A percentile compares a stretch with the other conserved stretches of the same genome.
These are phyloP conservation scores for Agrocybe pediades DNA, from an alignment of 768 basidiomycete genomes.

Conservation along the genomic window DNA sequence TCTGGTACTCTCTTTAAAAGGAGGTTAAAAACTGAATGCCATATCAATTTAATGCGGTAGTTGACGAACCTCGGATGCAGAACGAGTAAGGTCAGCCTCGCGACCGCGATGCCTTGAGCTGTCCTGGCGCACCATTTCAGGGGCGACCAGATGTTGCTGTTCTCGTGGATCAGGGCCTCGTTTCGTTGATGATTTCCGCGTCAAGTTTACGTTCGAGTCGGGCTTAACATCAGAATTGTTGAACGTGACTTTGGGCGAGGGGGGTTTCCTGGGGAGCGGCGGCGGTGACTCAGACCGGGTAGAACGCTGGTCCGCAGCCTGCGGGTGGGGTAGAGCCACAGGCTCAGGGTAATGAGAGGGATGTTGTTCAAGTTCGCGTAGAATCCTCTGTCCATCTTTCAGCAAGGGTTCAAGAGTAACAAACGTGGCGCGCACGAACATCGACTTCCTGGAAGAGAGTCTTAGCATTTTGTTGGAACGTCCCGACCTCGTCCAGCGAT, in stretches of 20 bases:
- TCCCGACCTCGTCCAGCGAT: constrained; percentile 16
- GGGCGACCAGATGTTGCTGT: constrained; percentile 9
- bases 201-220: constrained; percentile 17
- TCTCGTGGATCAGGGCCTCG: constrained; percentile 16
- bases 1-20: constrained; percentile 12
- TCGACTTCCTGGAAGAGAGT: constrained; percentile 25
- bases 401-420: neutral
- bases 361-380: constrained; percentile 22
- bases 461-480: constrained; percentile 23
- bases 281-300: constrained; percentile 24
- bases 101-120: constrained; percentile 17
- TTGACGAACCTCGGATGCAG: constrained; percentile 19
- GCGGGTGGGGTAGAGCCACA: constrained; percentile 10
- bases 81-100: constrained; percentile 15
- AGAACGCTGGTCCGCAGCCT: constrained; percentile 11
- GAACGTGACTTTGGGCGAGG: constrained; percentile 28
- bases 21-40: neutral
- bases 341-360: constrained; percentile 9
- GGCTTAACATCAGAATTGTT: constrained; percentile 21
- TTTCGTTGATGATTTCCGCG: constrained; percentile 18
- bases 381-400: constrained; percentile 18
- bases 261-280: constrained; percentile 25
- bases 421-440: constrained; percentile 8
- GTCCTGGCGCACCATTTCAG: constrained; percentile 20
- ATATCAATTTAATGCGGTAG: neutral